Evolutionary conservation across 1,139 yeast genomes (phyloP).

Genomic region (Taphrina pruni): DNA sequence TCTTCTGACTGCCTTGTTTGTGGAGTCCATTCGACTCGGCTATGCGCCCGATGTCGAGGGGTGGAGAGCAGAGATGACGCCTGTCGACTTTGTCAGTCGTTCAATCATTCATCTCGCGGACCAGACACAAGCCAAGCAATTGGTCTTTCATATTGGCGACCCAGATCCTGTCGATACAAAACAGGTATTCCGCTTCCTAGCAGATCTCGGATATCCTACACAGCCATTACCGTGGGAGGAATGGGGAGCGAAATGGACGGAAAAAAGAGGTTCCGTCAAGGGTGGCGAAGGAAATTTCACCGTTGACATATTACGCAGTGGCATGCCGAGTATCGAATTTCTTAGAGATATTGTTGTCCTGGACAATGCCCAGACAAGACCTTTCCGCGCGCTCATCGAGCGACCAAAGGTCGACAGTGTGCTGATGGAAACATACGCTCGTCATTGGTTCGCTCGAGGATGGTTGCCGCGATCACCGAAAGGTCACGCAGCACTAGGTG

Average conservation of each 20-base stretch:
- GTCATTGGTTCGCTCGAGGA: slow-evolving; percentile 32
- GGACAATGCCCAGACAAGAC: slow-evolving; percentile 29
- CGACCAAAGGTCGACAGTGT: slow-evolving; percentile 29
- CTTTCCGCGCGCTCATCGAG: slow-evolving; percentile 23
- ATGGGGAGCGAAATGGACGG: slow-evolving; percentile 19
- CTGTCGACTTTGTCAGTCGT: slow-evolving; percentile 32
- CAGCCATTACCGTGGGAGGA: slow-evolving; percentile 35
- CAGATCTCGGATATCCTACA: slow-evolving; percentile 28
- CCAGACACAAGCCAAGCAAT: slow-evolving; percentile 25
- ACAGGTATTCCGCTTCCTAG: slow-evolving; percentile 10
- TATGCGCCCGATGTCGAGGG: slow-evolving; percentile 81
- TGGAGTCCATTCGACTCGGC: slow-evolving; percentile 90
- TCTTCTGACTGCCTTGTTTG: slow-evolving; percentile 88
- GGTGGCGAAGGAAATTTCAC: slow-evolving; percentile 30
- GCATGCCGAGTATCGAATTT: slow-evolving; percentile 30
- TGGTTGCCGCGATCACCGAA: slow-evolving; percentile 26
- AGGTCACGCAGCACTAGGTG: slow-evolving; percentile 19
- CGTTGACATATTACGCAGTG: slow-evolving; percentile 28
- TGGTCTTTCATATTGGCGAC: slow-evolving; percentile 31
- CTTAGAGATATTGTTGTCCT: slow-evolving; percentile 25
- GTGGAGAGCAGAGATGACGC: slow-evolving; percentile 48
- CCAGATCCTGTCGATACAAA: slow-evolving; percentile 26
- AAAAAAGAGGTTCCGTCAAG: slow-evolving; percentile 25
- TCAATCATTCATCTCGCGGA: slow-evolving; percentile 23
- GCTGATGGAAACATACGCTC: slow-evolving; percentile 25